Evolutionary conservation across 352 stramenopile genomes (phyloP), one percentile per base, ranked within the genome.

Genomic region (Globisporangium cylindrosporum): DNA sequence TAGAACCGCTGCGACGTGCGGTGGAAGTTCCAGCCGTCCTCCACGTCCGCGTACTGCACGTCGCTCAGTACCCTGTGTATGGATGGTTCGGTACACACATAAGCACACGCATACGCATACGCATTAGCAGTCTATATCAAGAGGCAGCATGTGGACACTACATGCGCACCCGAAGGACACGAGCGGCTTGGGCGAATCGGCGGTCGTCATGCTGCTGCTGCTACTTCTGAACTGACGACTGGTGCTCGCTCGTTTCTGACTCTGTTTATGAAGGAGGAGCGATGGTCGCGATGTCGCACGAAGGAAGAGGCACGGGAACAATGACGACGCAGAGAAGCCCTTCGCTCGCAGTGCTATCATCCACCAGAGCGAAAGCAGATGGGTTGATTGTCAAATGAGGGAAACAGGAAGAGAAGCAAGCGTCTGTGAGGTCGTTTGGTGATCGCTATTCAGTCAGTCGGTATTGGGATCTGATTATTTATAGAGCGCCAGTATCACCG

Each of bases 11-110:
- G 68, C 18, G 76, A 74, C n/a, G 73, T 88, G 49, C 77, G 79
- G 67, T 80, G 72, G 68, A 91, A 95, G 74, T 95, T 85, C 84
- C 84, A 93, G 32, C 81, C 83, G 53, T 95, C 78, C 36, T 91
- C 82, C 32, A 91, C 77, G 64, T 94, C 88, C 4, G 88, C 86
- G 76, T 93, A 93, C 69, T 95, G 88, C 48, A 95, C 86, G 66
- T 95, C 88, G 20, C 83, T 73, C 57, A 95, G 79, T 41, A 93
- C 64, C 1, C 84, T 84, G 54, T 59, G 34, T 41, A 41, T 10
- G 1, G 34, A 41, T 41, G 6, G 34, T 41, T 41, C 12, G 34
- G 34, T 41, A 41, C 1, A 38, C 18, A 14, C 38, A 53, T 14
- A 24, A 49, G 36, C 15, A 38, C 4, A 25, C 46, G 22, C 59